Evolutionary conservation across 139 green algal species (phyloP).

Genomic region (Picochlorum sp.): DNA sequence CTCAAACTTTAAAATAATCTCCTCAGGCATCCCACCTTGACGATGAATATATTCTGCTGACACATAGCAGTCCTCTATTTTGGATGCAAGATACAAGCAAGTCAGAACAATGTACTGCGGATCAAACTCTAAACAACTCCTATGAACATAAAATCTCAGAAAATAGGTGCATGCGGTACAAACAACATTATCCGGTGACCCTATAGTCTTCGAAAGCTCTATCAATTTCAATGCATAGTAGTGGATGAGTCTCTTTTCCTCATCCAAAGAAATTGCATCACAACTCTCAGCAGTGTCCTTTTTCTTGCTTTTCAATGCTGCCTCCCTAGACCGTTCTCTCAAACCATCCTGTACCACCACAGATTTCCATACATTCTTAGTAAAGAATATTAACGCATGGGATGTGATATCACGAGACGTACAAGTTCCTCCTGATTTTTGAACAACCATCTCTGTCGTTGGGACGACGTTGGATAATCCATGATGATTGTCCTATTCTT

Average conservation of each 20-base stretch:
- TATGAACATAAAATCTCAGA: constrained; percentile 65
- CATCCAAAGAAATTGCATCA: constrained; percentile 9
- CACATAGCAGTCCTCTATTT: constrained; percentile 76
- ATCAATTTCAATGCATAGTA: constrained; percentile 7
- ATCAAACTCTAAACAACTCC: constrained; percentile 53
- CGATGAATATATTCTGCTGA: constrained; percentile 53
- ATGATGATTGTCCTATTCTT: not conserved
- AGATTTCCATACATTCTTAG: too few species aligned
- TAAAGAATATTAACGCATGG: too few species aligned
- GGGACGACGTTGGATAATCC: not conserved
- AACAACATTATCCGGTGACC: constrained; percentile 42
- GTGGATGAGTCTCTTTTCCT: not conserved
- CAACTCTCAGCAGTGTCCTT: not conserved
- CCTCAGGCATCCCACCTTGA: constrained; percentile 20
- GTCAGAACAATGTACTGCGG: constrained; percentile 60
- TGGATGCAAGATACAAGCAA: constrained; percentile 73
- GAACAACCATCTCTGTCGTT: not conserved
- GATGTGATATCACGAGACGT: not conserved
- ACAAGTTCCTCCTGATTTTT: not conserved
- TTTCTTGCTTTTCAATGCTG: not conserved
- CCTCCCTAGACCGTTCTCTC: not conserved
- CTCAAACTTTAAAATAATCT: constrained; percentile 40
- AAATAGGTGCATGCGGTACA: constrained; percentile 53
- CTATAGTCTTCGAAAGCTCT: not conserved
- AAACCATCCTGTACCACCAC: too few species aligned